These are phyloP conservation scores for Acanthamoeba triangularis DNA, from an alignment of 208 protist genomes.

Conservation along the genomic window DNA sequence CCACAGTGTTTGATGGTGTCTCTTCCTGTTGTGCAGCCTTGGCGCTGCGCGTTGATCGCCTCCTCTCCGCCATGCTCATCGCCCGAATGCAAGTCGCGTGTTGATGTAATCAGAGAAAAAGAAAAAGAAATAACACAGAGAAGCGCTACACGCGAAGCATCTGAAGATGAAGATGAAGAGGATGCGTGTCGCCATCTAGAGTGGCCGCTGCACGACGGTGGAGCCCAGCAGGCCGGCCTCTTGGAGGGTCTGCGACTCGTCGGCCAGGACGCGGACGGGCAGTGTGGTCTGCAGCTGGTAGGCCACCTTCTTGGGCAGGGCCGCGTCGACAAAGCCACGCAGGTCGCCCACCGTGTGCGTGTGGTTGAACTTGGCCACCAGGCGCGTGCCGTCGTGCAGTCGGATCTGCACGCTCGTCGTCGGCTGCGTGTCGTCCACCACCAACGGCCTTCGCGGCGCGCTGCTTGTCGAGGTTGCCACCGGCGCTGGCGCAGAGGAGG, in stretches of 20 bases:
- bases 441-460: neutral
- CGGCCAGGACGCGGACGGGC: neutral
- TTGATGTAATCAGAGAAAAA: too few species aligned
- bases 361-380: slow-evolving; percentile 52
- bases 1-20: too few species aligned
- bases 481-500: neutral
- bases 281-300: slow-evolving; percentile 29
- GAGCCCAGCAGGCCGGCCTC: slow-evolving; percentile 29
- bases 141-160: too few species aligned
- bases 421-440: slow-evolving; percentile 3
- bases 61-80: too few species aligned
- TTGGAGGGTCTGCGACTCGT: slow-evolving; percentile 2
- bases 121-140: too few species aligned
- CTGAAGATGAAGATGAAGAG: too few species aligned
- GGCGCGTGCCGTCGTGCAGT: slow-evolving; percentile 37
- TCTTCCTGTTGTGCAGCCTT: too few species aligned
- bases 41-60: too few species aligned
- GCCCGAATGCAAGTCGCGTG: too few species aligned
- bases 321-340: slow-evolving; percentile 22
- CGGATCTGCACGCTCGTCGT: slow-evolving; percentile 33
- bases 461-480: neutral
- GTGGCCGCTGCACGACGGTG: neutral
- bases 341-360: slow-evolving; percentile 47
- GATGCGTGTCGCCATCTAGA: neutral
- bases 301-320: neutral